Evolutionary conservation across 768 basidiomycete genomes (phyloP).

Genomic region (Guyanaporus albipodus): DNA sequence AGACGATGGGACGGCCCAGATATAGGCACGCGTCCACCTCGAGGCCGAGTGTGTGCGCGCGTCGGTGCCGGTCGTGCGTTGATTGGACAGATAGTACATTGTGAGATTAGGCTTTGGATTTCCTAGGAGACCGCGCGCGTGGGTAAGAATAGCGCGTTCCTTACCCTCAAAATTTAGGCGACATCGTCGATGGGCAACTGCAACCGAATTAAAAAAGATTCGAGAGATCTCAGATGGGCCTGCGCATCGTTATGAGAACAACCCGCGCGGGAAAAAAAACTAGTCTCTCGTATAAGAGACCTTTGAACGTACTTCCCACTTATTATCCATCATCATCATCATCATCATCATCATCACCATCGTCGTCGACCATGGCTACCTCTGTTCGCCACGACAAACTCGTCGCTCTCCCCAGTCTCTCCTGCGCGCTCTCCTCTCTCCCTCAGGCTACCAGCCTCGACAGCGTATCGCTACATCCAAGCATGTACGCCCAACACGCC

Average conservation of each 20-base stretch:
- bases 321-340: no score
- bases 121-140: constrained; percentile 34
- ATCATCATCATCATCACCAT: no score
- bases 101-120: constrained; percentile 6
- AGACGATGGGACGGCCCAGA: neutral
- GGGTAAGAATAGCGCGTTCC: neutral
- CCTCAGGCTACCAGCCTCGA: constrained; percentile 71
- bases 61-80: constrained; percentile 7
- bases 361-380: no score
- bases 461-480: constrained; percentile 61
- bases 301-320: no score
- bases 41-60: neutral
- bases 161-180: constrained; percentile 32
- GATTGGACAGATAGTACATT: no score
- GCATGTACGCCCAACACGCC: constrained; percentile 63
- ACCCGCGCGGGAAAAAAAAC: constrained; percentile 11
- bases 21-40: neutral
- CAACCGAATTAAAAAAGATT: constrained; percentile 12
- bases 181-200: constrained; percentile 18
- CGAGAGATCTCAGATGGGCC: constrained; percentile 20
- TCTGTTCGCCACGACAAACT: constrained; percentile 46
- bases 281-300: no score
- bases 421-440: constrained; percentile 61
- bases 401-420: constrained; percentile 69
- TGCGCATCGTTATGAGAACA: constrained; percentile 27